These are phyloP conservation scores for Kwoniella bestiolae DNA, from an alignment of 768 basidiomycete genomes.

Conservation along the genomic window DNA sequence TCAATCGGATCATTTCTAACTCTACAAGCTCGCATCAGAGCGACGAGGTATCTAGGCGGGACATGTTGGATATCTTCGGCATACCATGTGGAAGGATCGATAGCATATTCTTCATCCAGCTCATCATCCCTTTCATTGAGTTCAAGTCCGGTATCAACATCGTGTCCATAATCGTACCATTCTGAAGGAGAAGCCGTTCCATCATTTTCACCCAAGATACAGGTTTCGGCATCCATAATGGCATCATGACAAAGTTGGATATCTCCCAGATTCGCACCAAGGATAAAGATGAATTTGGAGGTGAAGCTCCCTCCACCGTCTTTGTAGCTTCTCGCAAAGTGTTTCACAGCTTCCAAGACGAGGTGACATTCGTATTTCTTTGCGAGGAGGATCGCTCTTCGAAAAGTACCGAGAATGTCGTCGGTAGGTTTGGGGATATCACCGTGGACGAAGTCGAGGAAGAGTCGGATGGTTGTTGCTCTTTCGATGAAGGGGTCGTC, in stretches of 20 bases:
- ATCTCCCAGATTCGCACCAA: constrained; percentile 1
- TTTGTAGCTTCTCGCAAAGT: not conserved
- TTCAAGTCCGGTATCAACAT: not conserved
- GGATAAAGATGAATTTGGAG: not conserved
- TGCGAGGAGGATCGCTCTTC: not conserved
- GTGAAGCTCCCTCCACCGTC: not conserved
- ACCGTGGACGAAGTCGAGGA: constrained; percentile 12
- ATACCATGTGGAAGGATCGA: not conserved
- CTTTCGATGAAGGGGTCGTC: not conserved
- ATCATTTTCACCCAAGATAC: too few relatives aligned
- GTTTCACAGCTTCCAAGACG: not conserved
- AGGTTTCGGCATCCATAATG: not conserved
- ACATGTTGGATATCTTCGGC: not conserved
- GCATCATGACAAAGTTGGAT: not conserved
- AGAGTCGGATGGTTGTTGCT: constrained; percentile 9
- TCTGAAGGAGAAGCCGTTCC: not conserved
- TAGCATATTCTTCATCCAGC: not conserved
- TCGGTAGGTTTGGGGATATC: not conserved
- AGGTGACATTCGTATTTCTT: constrained; percentile 7
- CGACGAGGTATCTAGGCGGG: not conserved
- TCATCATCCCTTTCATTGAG: not conserved
- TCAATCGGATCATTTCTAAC: not conserved
- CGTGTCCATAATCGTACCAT: not conserved
- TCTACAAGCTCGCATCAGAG: not conserved
- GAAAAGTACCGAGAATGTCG: not conserved